These are phyloP conservation scores for Nothophaeocryptopus gaeumannii DNA, from an alignment of 2,329 filamentous ascomycete genomes.

Conservation along the genomic window DNA sequence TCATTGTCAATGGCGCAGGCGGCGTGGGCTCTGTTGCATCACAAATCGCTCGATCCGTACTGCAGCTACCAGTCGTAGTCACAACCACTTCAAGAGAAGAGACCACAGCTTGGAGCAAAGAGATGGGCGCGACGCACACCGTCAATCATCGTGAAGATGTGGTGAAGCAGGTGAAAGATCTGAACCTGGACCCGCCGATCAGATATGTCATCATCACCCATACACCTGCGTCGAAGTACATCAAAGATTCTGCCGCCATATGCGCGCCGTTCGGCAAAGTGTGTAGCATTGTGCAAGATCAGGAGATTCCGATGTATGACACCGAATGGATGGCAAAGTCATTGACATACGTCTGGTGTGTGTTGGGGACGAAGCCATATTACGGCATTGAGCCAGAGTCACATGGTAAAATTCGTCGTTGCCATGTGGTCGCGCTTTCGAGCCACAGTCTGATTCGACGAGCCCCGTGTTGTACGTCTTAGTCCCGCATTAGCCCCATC, in stretches of 20 bases:
- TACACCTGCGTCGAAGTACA: constrained; percentile 42
- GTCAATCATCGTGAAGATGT: constrained; percentile 45
- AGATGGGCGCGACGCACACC: constrained; percentile 45
- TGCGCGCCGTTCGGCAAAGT: constrained; percentile 46
- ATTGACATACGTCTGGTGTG: neutral
- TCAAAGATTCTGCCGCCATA: constrained; percentile 39
- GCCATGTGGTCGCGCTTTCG: too few relatives aligned
- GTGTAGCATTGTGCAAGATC: constrained; percentile 46
- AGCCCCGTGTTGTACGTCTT: too few relatives aligned
- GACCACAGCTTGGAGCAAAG: constrained; percentile 39
- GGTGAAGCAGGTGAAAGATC: constrained; percentile 37
- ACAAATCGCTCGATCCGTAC: constrained; percentile 43
- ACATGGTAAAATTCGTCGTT: neutral
- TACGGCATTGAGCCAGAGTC: neutral
- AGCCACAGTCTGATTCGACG: too few relatives aligned
- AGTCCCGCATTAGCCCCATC: too few relatives aligned
- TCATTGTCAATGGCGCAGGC: constrained; percentile 49
- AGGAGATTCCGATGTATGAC: constrained; percentile 33
- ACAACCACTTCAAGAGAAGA: constrained; percentile 45
- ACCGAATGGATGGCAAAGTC: constrained; percentile 7
- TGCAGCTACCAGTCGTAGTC: constrained; percentile 44
- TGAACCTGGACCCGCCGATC: constrained; percentile 39
- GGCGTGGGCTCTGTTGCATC: constrained; percentile 45
- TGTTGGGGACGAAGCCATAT: constrained; percentile 1
- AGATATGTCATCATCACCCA: constrained; percentile 47